Evolutionary conservation across 345 rosid genomes (phyloP).

Genomic region (Zanthoxylum bungeanum): DNA sequence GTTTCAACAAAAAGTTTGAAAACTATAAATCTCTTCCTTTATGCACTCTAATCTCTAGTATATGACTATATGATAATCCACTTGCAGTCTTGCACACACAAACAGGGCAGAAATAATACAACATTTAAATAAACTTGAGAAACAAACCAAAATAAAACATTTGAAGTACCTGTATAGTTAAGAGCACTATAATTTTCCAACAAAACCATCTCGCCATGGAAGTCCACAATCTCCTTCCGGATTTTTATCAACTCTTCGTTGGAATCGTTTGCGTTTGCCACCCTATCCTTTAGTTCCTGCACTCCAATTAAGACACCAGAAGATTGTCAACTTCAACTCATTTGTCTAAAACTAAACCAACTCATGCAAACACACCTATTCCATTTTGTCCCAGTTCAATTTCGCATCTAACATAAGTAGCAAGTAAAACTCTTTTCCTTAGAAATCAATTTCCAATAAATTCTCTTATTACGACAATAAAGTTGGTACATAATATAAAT

Average conservation of each 20-base stretch:
- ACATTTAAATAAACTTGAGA: not conserved
- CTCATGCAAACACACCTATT: not conserved
- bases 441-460: not conserved
- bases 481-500: too few relatives aligned
- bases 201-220: conserved; percentile 96
- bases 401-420: not conserved
- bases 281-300: conserved; percentile 78
- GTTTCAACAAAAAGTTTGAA: not conserved
- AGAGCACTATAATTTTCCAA: conserved; percentile 95
- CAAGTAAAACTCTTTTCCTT: not conserved
- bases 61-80: not conserved
- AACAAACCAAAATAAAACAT: not conserved
- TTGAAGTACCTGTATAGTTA: conserved; percentile 72
- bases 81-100: not conserved
- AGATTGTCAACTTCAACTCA: not conserved
- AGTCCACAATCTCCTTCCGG: conserved; percentile 79
- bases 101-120: not conserved
- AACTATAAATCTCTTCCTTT: not conserved
- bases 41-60: not conserved
- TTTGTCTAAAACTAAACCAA: not conserved
- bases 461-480: too few relatives aligned
- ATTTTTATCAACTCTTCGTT: conserved; percentile 57
- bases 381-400: not conserved
- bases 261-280: conserved; percentile 54
- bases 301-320: not conserved